phyloP scores from a whole-genome alignment of 164 flowering plant species.

The Vitis cinerea region DNA sequence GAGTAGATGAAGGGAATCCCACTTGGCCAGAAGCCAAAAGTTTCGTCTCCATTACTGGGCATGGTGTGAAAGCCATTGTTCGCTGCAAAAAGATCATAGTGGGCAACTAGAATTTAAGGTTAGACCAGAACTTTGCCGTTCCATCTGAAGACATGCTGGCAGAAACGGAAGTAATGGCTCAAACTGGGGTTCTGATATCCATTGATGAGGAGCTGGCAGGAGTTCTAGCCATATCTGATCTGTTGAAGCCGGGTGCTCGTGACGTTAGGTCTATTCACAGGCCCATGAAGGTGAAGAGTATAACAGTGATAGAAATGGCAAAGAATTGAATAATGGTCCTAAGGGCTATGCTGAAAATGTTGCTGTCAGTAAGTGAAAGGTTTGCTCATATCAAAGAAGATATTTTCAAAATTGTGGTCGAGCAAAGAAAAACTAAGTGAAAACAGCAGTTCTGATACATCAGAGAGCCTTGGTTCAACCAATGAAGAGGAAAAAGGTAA shows the following conservation, averaged over 20 bases:
- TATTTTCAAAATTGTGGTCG: slow-evolving; percentile 59
- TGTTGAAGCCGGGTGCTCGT: slow-evolving; percentile 7
- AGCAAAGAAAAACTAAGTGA: slow-evolving; percentile 51
- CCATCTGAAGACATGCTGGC: slow-evolving; percentile 46
- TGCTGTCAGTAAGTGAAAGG: slow-evolving; percentile 43
- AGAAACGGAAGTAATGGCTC: not conserved
- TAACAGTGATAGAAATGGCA: slow-evolving; percentile 57
- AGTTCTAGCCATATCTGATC: slow-evolving; percentile 15
- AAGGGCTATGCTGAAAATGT: slow-evolving; percentile 34
- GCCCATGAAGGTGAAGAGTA: slow-evolving; percentile 53
- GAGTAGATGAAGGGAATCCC: slow-evolving; percentile 38
- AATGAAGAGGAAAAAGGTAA: slow-evolving; percentile 43
- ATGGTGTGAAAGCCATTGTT: too few relatives aligned
- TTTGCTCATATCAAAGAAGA: slow-evolving; percentile 47
- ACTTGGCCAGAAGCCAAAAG: slow-evolving; percentile 52
- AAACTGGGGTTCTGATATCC: not conserved
- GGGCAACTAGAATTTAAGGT: slow-evolving; percentile 18
- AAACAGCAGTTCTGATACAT: slow-evolving; percentile 65
- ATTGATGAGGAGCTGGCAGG: slow-evolving; percentile 5
- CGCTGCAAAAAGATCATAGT: too few relatives aligned
- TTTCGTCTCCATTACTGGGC: slow-evolving; percentile 41
- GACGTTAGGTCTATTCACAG: slow-evolving; percentile 27
- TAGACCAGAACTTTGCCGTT: slow-evolving; percentile 8
- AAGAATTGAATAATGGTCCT: slow-evolving; percentile 4
- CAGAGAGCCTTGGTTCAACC: slow-evolving; percentile 61